These are phyloP conservation scores for Pelargonium cotyledonis DNA, from an alignment of 441 rosid species.

Conservation along the genomic window DNA sequence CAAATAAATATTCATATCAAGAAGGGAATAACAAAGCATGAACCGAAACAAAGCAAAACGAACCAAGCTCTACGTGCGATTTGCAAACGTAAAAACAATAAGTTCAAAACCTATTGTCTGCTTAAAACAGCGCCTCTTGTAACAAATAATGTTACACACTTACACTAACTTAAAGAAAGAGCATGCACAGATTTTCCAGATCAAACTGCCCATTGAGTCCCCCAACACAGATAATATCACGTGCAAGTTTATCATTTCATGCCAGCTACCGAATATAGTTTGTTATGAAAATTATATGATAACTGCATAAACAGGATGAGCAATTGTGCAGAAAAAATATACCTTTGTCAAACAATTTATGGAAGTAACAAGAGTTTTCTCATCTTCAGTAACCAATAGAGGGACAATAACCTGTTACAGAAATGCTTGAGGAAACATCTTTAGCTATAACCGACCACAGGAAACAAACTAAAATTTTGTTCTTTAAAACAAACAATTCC, in stretches of 20 bases:
- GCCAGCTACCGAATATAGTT: neutral
- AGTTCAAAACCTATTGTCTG: neutral
- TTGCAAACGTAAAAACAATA: neutral
- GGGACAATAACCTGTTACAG: conserved; percentile 76
- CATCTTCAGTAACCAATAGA: conserved; percentile 83
- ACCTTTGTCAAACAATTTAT: conserved; percentile 95
- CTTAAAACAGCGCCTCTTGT: neutral
- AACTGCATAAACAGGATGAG: neutral
- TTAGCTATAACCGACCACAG: neutral
- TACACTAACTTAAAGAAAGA: neutral
- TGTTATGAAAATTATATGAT: neutral
- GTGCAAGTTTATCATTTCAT: neutral
- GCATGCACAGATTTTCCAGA: neutral
- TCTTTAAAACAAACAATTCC: conserved; percentile 12
- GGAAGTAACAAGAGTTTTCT: conserved; percentile 86
- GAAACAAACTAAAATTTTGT: neutral
- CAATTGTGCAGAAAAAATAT: conserved; percentile 8
- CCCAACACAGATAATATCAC: neutral
- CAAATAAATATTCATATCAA: neutral
- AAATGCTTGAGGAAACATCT: conserved; percentile 18
- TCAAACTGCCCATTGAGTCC: neutral
- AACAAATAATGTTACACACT: neutral
- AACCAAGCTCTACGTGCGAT: neutral
- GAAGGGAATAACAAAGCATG: neutral
- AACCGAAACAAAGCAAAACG: neutral